Evolutionary conservation across 768 basidiomycete genomes (phyloP).

Genomic region (Gymnopilus junonius): DNA sequence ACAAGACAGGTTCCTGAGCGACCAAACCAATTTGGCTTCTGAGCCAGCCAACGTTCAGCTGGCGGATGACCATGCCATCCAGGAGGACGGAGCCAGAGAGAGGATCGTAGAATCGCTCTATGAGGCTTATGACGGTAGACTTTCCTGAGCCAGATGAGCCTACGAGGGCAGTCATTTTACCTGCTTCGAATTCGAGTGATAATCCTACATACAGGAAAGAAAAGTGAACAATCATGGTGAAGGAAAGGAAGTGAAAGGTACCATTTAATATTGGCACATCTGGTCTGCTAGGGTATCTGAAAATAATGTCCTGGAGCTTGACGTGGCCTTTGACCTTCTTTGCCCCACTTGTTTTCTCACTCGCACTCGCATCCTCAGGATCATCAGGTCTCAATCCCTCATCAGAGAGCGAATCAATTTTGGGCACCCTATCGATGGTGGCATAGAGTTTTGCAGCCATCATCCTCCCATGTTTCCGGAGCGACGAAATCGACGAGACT

Average conservation of each 20-base stretch:
- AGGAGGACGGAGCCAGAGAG: slow-evolving; percentile 66
- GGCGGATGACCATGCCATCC: slow-evolving; percentile 72
- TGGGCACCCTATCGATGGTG: slow-evolving; percentile 85
- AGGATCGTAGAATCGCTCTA: slow-evolving; percentile 90
- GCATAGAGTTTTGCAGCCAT: slow-evolving; percentile 78
- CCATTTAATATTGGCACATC: slow-evolving; percentile 77
- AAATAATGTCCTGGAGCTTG: slow-evolving; percentile 67
- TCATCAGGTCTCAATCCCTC: slow-evolving; percentile 66
- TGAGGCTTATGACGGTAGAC: slow-evolving; percentile 73
- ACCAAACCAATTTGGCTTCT: slow-evolving; percentile 86
- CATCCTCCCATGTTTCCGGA: neutral
- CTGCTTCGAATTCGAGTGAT: slow-evolving; percentile 41
- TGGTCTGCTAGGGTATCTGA: slow-evolving; percentile 84
- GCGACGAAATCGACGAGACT: neutral
- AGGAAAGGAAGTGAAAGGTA: slow-evolving; percentile 58
- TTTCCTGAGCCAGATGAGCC: slow-evolving; percentile 81
- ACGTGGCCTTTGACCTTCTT: slow-evolving; percentile 29
- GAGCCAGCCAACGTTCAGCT: slow-evolving; percentile 82
- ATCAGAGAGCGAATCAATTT: slow-evolving; percentile 77
- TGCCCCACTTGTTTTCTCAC: neutral
- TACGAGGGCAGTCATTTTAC: slow-evolving; percentile 76
- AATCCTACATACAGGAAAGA: neutral
- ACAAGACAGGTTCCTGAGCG: slow-evolving; percentile 83
- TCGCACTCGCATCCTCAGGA: slow-evolving; percentile 57
- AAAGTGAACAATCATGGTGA: neutral